phyloP scores from a whole-genome alignment of 441 rosid genomes.

The Pelargonium fulgidum region DNA sequence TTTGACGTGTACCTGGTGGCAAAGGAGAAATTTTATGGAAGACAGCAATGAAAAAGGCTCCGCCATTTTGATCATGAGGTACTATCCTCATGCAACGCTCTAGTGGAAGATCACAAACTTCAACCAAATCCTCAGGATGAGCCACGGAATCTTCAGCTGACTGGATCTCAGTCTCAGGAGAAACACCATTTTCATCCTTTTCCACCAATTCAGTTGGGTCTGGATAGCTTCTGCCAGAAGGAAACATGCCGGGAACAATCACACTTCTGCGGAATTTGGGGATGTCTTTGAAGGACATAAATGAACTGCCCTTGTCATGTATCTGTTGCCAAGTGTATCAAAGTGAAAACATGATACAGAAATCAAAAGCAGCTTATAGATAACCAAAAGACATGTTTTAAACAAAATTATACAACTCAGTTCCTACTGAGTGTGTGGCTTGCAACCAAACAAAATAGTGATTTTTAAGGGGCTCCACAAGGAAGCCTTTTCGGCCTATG shows the following conservation, averaged over 20 bases:
- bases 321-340: constrained; percentile 39
- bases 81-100: constrained; percentile 85
- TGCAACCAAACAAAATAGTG: background rate
- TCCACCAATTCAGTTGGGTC: constrained; percentile 26
- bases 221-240: constrained; percentile 48
- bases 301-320: constrained; percentile 67
- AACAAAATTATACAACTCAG: background rate
- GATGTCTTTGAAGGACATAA: constrained; percentile 63
- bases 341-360: constrained; percentile 11
- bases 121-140: constrained; percentile 35
- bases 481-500: too few relatives aligned
- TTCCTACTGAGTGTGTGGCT: too few relatives aligned
- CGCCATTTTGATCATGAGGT: constrained; percentile 98
- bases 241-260: constrained; percentile 74
- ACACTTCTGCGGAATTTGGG: constrained; percentile 43
- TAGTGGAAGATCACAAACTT: constrained; percentile 68
- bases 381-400: background rate
- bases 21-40: constrained; percentile 62
- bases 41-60: constrained; percentile 90
- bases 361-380: background rate
- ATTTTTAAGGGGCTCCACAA: background rate
- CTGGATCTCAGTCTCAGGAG: constrained; percentile 32
- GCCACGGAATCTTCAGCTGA: constrained; percentile 26
- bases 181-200: constrained; percentile 30
- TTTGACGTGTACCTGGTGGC: constrained; percentile 54